A percentile compares a stretch with the other conserved stretches of the same genome.
These are phyloP conservation scores for Fusarium sacchari DNA, from an alignment of 2,329 filamentous ascomycete genomes.

Conservation along the genomic window DNA sequence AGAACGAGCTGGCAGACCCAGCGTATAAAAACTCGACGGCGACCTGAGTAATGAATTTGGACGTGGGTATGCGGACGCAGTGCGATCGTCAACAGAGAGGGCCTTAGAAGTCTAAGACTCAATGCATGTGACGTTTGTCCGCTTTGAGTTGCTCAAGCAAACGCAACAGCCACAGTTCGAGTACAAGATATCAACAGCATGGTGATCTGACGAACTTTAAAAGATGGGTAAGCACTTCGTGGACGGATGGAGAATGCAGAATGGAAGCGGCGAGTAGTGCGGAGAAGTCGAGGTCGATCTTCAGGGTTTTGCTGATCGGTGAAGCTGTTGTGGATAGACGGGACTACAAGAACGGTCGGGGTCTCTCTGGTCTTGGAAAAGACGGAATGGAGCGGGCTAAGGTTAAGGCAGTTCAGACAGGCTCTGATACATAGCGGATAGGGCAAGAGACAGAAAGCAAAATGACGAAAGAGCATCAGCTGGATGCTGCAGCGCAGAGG, in stretches of 20 bases:
- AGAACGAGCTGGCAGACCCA: background rate
- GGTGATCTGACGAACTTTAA: constrained; percentile 21
- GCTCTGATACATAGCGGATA: background rate
- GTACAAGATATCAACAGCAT: constrained; percentile 33
- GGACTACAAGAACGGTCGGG: constrained; percentile 5
- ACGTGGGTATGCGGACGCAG: background rate
- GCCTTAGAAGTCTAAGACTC: constrained; percentile 1
- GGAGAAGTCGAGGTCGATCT: constrained; percentile 33
- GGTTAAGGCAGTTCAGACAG: constrained; percentile 2
- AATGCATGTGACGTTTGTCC: constrained; percentile 25
- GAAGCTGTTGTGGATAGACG: constrained; percentile 24
- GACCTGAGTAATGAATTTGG: background rate
- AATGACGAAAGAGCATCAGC: constrained; percentile 35
- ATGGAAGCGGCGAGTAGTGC: constrained; percentile 15
- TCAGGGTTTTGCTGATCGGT: constrained; percentile 42
- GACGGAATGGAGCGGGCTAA: constrained; percentile 18
- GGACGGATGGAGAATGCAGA: constrained; percentile 12
- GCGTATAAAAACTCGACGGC: background rate
- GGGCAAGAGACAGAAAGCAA: constrained; percentile 19
- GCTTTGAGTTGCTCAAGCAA: constrained; percentile 22
- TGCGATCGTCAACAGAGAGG: background rate
- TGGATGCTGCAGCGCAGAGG: constrained; percentile 27
- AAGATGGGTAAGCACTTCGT: constrained; percentile 21
- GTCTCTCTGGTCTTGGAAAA: background rate
- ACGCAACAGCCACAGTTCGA: constrained; percentile 23